Evolutionary conservation across 1,284 basidiomycete genomes (phyloP).

Genomic region (Cryptococcus jaspeensis): DNA sequence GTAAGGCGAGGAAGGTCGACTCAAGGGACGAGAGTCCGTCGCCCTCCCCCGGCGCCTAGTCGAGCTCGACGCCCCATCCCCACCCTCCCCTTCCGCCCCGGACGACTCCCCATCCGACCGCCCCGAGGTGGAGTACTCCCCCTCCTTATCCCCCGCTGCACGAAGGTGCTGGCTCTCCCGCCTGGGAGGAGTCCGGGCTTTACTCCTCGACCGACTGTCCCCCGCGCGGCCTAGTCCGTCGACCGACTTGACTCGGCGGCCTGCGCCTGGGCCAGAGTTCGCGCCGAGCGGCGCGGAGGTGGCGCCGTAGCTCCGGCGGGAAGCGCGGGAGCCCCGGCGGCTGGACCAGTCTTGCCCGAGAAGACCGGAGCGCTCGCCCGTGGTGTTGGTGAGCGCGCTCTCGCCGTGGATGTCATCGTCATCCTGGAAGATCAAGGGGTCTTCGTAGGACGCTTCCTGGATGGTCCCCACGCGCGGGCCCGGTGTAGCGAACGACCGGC

Average conservation of each 20-base stretch:
- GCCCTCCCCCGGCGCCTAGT: slow-evolving; percentile 11
- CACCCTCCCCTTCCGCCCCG: slow-evolving; percentile 1
- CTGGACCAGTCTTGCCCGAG: slow-evolving; percentile 10
- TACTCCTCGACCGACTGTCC: slow-evolving; percentile 32
- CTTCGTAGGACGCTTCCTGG: slow-evolving; percentile 32
- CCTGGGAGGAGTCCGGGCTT: slow-evolving; percentile 41
- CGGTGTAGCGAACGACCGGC: background rate
- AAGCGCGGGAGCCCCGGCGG: slow-evolving; percentile 5
- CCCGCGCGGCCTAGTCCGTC: slow-evolving; percentile 15
- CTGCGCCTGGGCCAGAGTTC: background rate
- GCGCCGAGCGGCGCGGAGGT: slow-evolving; percentile 22
- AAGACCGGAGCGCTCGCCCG: slow-evolving; percentile 13
- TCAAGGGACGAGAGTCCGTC: slow-evolving; percentile 14
- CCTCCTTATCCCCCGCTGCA: slow-evolving; percentile 1
- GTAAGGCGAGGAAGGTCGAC: slow-evolving; percentile 11
- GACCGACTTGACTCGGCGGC: background rate
- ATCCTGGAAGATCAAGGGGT: slow-evolving; percentile 29
- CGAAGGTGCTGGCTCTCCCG: slow-evolving; percentile 3
- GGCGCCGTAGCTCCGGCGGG: slow-evolving; percentile 24
- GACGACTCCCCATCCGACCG: background rate
- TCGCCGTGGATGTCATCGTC: slow-evolving; percentile 21
- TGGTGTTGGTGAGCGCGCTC: background rate
- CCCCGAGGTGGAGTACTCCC: background rate
- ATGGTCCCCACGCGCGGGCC: slow-evolving; percentile 28
- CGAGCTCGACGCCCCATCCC: slow-evolving; percentile 2